Base-by-base conservation (phyloP, 345 rosid species). In the Bruguiera parviflora region DNA sequence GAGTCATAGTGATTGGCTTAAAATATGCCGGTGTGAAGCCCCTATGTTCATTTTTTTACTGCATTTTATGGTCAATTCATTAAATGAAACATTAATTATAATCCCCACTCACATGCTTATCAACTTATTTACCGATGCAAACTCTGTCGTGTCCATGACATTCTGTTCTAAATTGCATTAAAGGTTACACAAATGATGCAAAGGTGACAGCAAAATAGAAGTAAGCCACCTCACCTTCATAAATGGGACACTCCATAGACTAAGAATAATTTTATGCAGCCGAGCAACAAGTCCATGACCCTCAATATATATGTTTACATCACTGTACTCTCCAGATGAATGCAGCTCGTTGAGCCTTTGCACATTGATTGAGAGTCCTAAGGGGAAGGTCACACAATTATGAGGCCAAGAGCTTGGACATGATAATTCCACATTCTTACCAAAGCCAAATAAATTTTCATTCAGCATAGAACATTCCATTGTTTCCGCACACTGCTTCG, bases 171-270 rank as follows among this genome's bases (percentile, higher is more conserved):
- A 56, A 43, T 43, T 53, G 39, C 33, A 59, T 28, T 43, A 46
- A 10, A 28, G 5, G 24, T 33, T 59, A n/a, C 18, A 21, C 25
- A 20, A 27, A 46, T 37, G 24, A 68, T 53, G 46, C n/a, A 24
- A 52, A 52, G 52, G n/a, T 31, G 16, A 46, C 47, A 29, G 51
- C 51, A 3, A 6, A 28, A 19, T 4, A 62, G 47, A 46, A 65
- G 56, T 20, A 16, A 21, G 68, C 57, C 18, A 21, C 49, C 83
- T 81, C 75, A 92, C 99, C 92, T 90, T 95, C 74, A 91, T 82
- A 85, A 95, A 95, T 66, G 99, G 91, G 43, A 81, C 73, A 78
- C 99, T 95, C 95, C 96, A 90, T 57, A 92, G 70, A 76, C 98
- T 82, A 32, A 95, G 83, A 79, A 95, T 80, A 74, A 92, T 71